Conservation (phyloP, 1,284 basidiomycete species). For the Leccinum cinnamomeum region DNA sequence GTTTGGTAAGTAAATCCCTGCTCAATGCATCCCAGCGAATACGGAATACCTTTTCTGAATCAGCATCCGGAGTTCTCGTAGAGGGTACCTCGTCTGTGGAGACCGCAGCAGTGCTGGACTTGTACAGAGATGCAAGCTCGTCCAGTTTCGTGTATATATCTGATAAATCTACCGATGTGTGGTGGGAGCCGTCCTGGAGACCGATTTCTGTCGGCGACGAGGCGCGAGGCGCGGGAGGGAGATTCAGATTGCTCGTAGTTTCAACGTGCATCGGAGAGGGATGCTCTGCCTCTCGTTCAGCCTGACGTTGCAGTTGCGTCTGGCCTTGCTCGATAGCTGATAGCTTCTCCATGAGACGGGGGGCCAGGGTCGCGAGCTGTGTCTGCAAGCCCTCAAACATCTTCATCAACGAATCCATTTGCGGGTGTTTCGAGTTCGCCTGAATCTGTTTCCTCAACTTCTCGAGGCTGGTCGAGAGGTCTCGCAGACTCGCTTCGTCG, state of each 20-base stretch:
- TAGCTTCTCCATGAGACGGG: constrained; percentile 29
- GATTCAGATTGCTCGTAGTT: constrained; percentile 10
- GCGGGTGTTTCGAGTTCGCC: constrained; percentile 18
- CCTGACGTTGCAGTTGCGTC: constrained; percentile 13
- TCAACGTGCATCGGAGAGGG: background rate
- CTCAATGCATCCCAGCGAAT: background rate
- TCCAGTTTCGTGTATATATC: constrained; percentile 33
- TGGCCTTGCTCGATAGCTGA: constrained; percentile 30
- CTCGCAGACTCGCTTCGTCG: constrained; percentile 12
- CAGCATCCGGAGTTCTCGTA: constrained; percentile 6
- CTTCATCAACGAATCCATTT: constrained; percentile 22
- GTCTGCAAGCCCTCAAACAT: constrained; percentile 30
- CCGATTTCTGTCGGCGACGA: background rate
- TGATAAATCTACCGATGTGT: constrained; percentile 16
- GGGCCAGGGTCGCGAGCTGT: constrained; percentile 19
- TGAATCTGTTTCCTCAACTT: constrained; percentile 20
- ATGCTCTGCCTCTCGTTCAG: constrained; percentile 10
- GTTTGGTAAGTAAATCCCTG: background rate
- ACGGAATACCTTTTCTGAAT: constrained; percentile 27
- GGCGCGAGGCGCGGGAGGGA: constrained; percentile 2
- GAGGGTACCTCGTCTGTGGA: constrained; percentile 4
- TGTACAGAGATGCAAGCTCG: constrained; percentile 28
- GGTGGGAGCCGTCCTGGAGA: background rate
- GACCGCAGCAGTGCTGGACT: constrained; percentile 3
- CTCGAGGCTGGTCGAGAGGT: constrained; percentile 27